Conservation (phyloP, 805 yeast genomes). For the Jamesozyma spencerorum region DNA sequence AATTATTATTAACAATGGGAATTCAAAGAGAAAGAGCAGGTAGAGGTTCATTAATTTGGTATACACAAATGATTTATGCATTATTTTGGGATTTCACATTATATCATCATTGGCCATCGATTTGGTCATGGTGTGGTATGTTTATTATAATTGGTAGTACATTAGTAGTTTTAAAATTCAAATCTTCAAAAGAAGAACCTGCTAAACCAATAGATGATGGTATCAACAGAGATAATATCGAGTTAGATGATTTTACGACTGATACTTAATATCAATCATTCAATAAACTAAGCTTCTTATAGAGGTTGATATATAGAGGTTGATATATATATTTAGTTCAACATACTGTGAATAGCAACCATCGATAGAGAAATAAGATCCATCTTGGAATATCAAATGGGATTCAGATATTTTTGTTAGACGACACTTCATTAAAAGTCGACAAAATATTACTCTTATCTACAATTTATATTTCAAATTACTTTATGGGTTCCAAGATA, state of each 20-base stretch:
- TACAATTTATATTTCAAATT: too few relatives aligned
- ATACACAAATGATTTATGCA: constrained; percentile 72
- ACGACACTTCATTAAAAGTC: too few relatives aligned
- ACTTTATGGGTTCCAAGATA: too few relatives aligned
- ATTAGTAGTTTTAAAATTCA: constrained; percentile 44
- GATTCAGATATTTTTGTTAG: too few relatives aligned
- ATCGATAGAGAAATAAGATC: not conserved
- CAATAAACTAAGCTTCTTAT: too few relatives aligned
- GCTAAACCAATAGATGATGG: not conserved
- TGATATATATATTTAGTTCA: too few relatives aligned
- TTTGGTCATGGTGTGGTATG: constrained; percentile 63
- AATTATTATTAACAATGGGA: constrained; percentile 70
- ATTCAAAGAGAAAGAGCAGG: constrained; percentile 74
- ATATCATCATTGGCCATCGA: constrained; percentile 66
- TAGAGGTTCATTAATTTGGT: constrained; percentile 63
- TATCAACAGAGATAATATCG: not conserved
- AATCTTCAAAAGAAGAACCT: constrained; percentile 25
- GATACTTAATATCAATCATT: too few relatives aligned
- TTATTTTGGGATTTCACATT: constrained; percentile 61
- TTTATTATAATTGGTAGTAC: constrained; percentile 60
- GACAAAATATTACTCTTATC: too few relatives aligned
- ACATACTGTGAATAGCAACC: too few relatives aligned
- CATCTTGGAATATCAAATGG: not conserved
- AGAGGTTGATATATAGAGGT: too few relatives aligned
- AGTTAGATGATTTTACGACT: not conserved